Conservation (phyloP, 768 basidiomycete genomes). For the Tubosaeta sp. region DNA sequence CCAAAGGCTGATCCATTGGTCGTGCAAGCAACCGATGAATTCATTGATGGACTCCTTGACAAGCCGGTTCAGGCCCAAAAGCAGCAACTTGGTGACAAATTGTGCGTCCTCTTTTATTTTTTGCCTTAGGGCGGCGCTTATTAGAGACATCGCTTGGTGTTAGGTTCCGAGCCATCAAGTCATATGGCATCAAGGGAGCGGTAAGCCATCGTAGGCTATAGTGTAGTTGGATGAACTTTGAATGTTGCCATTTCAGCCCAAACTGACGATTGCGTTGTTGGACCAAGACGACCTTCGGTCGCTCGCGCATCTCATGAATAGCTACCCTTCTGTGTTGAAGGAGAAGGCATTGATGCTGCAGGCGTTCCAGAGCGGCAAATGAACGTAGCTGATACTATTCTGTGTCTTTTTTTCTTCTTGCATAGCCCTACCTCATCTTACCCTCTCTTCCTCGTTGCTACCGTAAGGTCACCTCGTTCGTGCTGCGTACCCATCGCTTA, state of each 20-base stretch:
- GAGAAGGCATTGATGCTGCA: constrained; percentile 55
- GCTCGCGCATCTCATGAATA: constrained; percentile 83
- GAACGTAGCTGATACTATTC: not conserved
- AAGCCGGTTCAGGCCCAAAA: constrained; percentile 62
- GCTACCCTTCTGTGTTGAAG: constrained; percentile 77
- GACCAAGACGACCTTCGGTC: constrained; percentile 83
- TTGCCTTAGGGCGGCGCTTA: constrained; percentile 12
- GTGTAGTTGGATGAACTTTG: not conserved
- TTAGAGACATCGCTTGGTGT: constrained; percentile 13
- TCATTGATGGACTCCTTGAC: constrained; percentile 57
- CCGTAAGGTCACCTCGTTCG: not conserved
- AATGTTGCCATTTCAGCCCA: constrained; percentile 47
- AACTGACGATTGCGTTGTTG: constrained; percentile 77
- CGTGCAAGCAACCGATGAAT: constrained; percentile 65
- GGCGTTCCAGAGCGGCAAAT: constrained; percentile 25
- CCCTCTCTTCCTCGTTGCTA: not conserved
- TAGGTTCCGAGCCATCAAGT: constrained; percentile 60
- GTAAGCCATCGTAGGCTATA: constrained; percentile 37
- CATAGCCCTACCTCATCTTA: not conserved
- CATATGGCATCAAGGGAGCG: constrained; percentile 77
- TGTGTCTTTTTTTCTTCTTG: not conserved
- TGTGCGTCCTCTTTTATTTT: constrained; percentile 41
- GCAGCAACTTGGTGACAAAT: constrained; percentile 75
- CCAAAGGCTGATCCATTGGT: constrained; percentile 70
- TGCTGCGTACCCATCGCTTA: not conserved